Conservation (phyloP, 2,329 filamentous ascomycete species). For the Diaporthe velutina region DNA sequence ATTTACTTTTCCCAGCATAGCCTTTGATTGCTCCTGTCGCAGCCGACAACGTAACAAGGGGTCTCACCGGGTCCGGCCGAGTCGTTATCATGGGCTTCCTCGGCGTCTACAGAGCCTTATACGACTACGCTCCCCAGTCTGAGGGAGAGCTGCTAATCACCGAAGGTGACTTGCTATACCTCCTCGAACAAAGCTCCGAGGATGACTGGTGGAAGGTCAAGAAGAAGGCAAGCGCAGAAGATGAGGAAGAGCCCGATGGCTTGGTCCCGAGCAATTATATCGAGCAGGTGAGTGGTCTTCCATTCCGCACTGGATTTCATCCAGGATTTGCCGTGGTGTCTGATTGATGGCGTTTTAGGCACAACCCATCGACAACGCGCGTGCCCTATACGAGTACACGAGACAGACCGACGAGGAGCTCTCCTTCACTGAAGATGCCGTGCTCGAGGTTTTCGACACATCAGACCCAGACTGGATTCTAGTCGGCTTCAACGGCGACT, state of each 20-base stretch:
- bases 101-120: conserved; percentile 89
- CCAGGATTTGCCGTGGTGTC: background rate
- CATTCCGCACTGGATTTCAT: background rate
- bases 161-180: conserved; percentile 90
- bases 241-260: conserved; percentile 91
- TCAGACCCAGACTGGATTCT: conserved; percentile 97
- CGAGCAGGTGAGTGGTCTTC: conserved; percentile 78
- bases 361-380: conserved; percentile 75
- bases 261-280: conserved; percentile 96
- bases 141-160: conserved; percentile 86
- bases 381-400: conserved; percentile 97
- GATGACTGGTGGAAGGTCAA: conserved; percentile 97
- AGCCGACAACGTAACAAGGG: conserved; percentile 13
- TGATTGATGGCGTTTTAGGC: conserved; percentile 56
- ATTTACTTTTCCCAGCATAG: background rate
- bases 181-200: conserved; percentile 83
- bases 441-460: conserved; percentile 87
- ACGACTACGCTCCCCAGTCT: conserved; percentile 91
- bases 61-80: background rate
- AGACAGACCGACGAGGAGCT: conserved; percentile 98
- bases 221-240: conserved; percentile 85
- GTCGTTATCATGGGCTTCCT: conserved; percentile 82
- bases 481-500: conserved; percentile 86
- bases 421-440: conserved; percentile 90
- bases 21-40: conserved; percentile 18